Base-by-base conservation (phyloP, 2,329 filamentous ascomycete genomes). In the Setomelanomma holmii region DNA sequence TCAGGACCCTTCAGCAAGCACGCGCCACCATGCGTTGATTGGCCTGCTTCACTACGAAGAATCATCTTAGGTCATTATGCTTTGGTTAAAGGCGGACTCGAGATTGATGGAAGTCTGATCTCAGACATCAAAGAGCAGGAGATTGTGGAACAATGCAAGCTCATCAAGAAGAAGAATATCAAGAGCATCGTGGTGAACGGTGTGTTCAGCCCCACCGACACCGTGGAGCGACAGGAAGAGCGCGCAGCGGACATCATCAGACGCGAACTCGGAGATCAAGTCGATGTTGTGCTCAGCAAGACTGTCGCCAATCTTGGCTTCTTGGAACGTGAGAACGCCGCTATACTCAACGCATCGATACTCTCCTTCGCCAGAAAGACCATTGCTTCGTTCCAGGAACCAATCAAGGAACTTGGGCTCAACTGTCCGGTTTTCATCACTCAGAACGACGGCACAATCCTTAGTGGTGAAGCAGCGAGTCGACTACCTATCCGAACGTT, bases 131-230 rank as follows among this genome's bases (percentile, higher is more conserved):
- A 72, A 7, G 77, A 81, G 60, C 66, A 69, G 20, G 74, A 82
- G 74, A 70, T 81, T 17, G 61, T 79, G 5, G 71, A 75, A 33
- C 69, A 79, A 57, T 79, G 78, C 50, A 72, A 62, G 4, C 70
- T 73, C 17, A 79, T 81, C 58, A 77, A 76, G 60, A 72, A 75
- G 33, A 75, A 76, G 19, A 75, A 75, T 1, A 69, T 81, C 45
- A 73, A 68, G 17, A 77, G 76, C 34, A 73, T 87, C 1, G 84
- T 85, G 0, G 72, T 87, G 4, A 79, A 81, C 4, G 84, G 84
- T 1, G 79, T 86, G 7, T 86, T 84, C 68, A 83, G 81, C 7
- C 83, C 84, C 0, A 82, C 86, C 20, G 84, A 87, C 61, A 78
- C 80, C 8, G 58, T 76, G 3, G 79, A 79, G 59, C 69, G 68